Base-by-base conservation (phyloP, 2,329 filamentous ascomycete species). In the Alternaria longipes region DNA sequence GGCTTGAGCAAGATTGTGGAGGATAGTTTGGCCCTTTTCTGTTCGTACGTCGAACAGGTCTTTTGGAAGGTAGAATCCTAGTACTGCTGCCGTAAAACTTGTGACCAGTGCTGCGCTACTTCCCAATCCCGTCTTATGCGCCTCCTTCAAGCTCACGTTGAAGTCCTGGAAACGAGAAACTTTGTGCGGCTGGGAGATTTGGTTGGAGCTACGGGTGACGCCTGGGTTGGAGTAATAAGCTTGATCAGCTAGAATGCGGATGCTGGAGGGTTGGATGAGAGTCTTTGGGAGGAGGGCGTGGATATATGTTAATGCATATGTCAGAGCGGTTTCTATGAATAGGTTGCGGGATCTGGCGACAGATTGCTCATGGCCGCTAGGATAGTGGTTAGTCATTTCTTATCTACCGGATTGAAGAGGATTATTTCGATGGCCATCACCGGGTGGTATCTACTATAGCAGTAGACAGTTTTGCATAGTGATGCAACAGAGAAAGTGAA, bases 81-180 rank as follows among this genome's bases (percentile, higher is more conserved):
- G 86, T 3, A 97, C 81, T 1, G 91, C 88, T 41, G 90, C 91
- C 1, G 91, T 92, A 41, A 99, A 87, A 41, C 94, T 86, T 1
- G 95, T 98, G 32, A 98, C 94, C 12, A 99, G 87, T 4, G 95
- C 95, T 4, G 95, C 95, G 1, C 94, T 97, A 11, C 94, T 97
- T 60, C 95, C 95, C 30, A 99, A 87, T 2, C 95, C 95, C 0
- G 95, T 99, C 83, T 99, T 99, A 85, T 97, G 91, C 16, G 94
- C 94, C 64, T 89, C 85, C 59, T 85, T 82, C 36, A 99, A 86
- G 6, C 89, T 87, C 16, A 94, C 89, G 44, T 87, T 85, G 80
- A 97, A 97, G 75, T 90, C 86, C 65, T 88, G 86, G 82, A 98
- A 98, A 63, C 88, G 88, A 16, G 74, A 73, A 11, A 22, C 40